Percentiles rank a stretch among this genome's conserved stretches.
Evolutionary conservation across 2,329 filamentous ascomycete genomes (phyloP).

Genomic region (Cladosporium velox): DNA sequence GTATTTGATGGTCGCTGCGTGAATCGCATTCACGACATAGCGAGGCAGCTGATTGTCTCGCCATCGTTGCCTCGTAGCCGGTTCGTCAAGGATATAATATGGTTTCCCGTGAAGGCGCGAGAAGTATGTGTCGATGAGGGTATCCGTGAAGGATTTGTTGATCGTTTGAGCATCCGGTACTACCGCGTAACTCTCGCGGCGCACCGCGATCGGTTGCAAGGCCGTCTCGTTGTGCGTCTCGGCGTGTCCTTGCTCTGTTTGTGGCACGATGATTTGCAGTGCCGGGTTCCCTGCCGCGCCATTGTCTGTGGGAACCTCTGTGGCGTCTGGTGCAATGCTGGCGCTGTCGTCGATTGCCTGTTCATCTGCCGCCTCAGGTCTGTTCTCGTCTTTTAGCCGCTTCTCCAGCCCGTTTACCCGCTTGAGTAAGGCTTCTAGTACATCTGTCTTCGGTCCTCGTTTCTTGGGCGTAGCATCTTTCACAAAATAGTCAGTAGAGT

Average conservation of each 20-base stretch:
- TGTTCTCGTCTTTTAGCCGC: slow-evolving; percentile 58
- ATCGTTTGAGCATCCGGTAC: slow-evolving; percentile 17
- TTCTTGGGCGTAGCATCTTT: slow-evolving; percentile 87
- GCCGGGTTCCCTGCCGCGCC: not conserved
- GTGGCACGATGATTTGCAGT: not conserved
- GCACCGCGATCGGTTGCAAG: slow-evolving; percentile 2
- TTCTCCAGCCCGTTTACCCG: slow-evolving; percentile 83
- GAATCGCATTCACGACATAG: slow-evolving; percentile 55
- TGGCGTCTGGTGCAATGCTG: slow-evolving; percentile 12
- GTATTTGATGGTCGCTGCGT: slow-evolving; percentile 61
- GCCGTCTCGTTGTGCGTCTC: slow-evolving; percentile 7
- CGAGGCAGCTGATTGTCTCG: slow-evolving; percentile 65
- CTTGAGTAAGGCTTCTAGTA: slow-evolving; percentile 80
- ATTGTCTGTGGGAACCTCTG: not conserved
- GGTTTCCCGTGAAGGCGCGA: slow-evolving; percentile 77
- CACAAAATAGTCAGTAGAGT: slow-evolving; percentile 17
- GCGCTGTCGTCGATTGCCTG: slow-evolving; percentile 17
- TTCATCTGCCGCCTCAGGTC: slow-evolving; percentile 16
- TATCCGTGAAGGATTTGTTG: slow-evolving; percentile 29
- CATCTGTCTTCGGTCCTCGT: slow-evolving; percentile 85
- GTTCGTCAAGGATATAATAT: slow-evolving; percentile 78
- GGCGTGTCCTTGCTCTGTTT: not conserved
- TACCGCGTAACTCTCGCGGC: slow-evolving; percentile 13
- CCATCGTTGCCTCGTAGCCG: slow-evolving; percentile 69
- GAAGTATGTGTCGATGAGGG: slow-evolving; percentile 73